Evolutionary conservation across 768 basidiomycete species (phyloP).

Genomic region (Termitomyces sp.): DNA sequence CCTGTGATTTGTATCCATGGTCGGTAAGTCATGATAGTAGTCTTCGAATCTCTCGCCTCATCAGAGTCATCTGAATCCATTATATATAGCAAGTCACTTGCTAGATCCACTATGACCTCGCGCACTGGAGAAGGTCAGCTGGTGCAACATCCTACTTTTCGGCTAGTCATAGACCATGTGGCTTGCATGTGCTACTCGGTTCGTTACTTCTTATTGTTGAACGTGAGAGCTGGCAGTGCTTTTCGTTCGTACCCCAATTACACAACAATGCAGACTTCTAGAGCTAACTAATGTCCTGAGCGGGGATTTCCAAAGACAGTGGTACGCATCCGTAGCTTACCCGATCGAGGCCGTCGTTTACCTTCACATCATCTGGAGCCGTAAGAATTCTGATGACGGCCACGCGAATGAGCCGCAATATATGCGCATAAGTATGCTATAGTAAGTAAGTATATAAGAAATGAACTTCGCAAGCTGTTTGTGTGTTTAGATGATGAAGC

Average conservation of each 20-base stretch:
- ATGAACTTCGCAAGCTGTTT: background rate
- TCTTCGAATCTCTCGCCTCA: too few species aligned
- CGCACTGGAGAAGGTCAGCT: background rate
- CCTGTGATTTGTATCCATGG: too few species aligned
- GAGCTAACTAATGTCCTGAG: background rate
- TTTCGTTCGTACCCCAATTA: background rate
- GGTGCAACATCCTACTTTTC: background rate
- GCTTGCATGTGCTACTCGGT: too few species aligned
- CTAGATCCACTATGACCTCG: background rate
- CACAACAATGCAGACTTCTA: background rate
- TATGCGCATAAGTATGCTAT: background rate
- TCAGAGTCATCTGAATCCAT: too few species aligned
- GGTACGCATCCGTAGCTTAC: background rate
- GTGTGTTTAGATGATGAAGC: background rate
- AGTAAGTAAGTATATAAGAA: background rate
- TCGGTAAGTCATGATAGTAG: too few species aligned
- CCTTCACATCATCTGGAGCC: background rate
- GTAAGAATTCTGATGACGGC: background rate
- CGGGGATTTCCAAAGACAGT: background rate
- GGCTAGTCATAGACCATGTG: background rate
- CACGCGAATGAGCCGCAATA: background rate
- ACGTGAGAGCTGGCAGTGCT: background rate
- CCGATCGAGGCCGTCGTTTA: background rate
- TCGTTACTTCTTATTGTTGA: background rate
- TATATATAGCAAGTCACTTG: too few species aligned